Base-by-base conservation (phyloP, 345 rosid genomes). In the Eucalyptus fibrosa region DNA sequence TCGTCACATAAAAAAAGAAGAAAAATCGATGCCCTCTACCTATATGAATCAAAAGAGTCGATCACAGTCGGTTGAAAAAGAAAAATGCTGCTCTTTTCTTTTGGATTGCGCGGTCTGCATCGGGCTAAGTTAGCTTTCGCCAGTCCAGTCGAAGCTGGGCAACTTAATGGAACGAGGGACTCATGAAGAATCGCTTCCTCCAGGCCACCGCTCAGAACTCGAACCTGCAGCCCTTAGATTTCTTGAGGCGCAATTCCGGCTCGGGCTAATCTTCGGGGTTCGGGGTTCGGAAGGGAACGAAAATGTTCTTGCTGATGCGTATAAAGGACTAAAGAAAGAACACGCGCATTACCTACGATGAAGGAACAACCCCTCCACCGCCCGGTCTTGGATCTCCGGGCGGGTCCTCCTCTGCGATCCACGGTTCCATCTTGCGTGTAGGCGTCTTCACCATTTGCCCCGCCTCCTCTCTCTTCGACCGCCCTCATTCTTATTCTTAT, bases 351-450 rank as follows among this genome's bases (percentile, higher is more conserved):
- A 93, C 95, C 96, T 4, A 93, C 91, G 51, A 95, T 93, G 89
- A 95, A 95, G 89, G 93, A 92, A 86, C 93, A 94, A 85, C 93
- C 96, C 92, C 28, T 93, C 96, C 97, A 95, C 77, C 92, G 88
- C 5, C 96, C 96, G 12, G 96, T 93, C 13, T 88, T 91, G 56
- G 94, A 94, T 89, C 97, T 92, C 45, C 90, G 83, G 45, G 91
- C 89, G 18, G 95, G 95, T 44, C 89, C 88, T 30, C 95, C 95
- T 88, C 91, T 93, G 88, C 93, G 93, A 89, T 94, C 95, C 62
- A 95, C 94, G 42, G 92, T 94, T 19, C 96, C 96, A 91, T 95
- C 97, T 89, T 93, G 91, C 34, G 96, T 93, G 50, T 86, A 90
- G 67, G 93, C 94, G 4, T 92, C 85, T 67, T 88, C 88, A 6